These are phyloP conservation scores for Kwoniella europaea DNA, from an alignment of 768 basidiomycete genomes.

Conservation along the genomic window DNA sequence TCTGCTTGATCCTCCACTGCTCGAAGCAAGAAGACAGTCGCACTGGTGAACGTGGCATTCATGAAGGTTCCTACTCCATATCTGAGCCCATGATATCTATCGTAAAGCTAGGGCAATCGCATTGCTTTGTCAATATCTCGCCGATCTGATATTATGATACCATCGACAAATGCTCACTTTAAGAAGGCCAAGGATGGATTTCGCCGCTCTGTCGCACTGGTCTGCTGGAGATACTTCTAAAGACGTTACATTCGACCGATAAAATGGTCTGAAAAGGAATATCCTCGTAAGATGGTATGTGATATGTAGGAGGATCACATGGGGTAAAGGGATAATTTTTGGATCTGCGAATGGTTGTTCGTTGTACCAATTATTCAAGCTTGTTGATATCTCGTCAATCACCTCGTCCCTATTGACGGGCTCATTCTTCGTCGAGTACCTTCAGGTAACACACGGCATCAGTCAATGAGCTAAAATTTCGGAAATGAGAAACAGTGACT, in stretches of 20 bases:
- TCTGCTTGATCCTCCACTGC: not conserved
- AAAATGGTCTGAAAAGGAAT: conserved; percentile 4
- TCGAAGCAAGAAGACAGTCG: conserved; percentile 1
- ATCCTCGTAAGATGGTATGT: not conserved
- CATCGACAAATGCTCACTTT: not conserved
- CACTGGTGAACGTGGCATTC: conserved; percentile 2
- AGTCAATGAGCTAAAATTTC: too few species aligned
- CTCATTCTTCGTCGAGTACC: conserved; percentile 2
- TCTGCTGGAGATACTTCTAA: not conserved
- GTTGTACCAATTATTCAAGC: conserved; percentile 2
- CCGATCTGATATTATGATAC: too few species aligned
- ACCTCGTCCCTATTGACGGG: not conserved
- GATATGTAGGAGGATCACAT: not conserved
- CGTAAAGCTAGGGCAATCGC: not conserved
- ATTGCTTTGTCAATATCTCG: not conserved
- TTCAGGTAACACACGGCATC: not conserved
- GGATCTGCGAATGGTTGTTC: conserved; percentile 6
- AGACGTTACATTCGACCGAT: not conserved
- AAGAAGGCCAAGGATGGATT: not conserved
- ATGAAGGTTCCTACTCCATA: conserved; percentile 1
- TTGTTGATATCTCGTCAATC: not conserved
- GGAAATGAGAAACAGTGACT: not conserved
- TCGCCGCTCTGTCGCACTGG: conserved; percentile 2
- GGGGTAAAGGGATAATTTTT: not conserved
- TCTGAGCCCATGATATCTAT: not conserved